phyloP scores from a whole-genome alignment of 768 basidiomycete genomes.

The Postia placenta region DNA sequence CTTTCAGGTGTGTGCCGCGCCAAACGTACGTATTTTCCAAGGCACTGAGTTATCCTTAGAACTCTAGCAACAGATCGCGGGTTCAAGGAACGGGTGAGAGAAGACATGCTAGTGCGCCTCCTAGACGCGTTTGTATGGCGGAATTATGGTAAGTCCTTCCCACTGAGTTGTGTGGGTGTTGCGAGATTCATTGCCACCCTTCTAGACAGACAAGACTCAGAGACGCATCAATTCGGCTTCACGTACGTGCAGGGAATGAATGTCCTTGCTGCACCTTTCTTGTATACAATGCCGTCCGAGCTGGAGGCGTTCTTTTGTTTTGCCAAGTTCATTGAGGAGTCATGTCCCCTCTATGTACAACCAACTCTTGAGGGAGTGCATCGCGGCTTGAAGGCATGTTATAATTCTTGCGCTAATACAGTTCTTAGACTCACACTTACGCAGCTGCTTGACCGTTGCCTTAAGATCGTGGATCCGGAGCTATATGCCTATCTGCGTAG shows the following conservation, averaged over 20 bases:
- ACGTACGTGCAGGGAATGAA: slow-evolving; percentile 99
- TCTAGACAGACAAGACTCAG: slow-evolving; percentile 71
- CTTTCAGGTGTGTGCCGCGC: slow-evolving; percentile 80
- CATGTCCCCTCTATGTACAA: slow-evolving; percentile 94
- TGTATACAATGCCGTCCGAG: slow-evolving; percentile 96
- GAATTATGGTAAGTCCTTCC: slow-evolving; percentile 58
- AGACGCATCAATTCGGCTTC: slow-evolving; percentile 76
- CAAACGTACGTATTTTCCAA: not conserved
- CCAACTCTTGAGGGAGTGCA: slow-evolving; percentile 96
- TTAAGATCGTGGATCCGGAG: slow-evolving; percentile 87
- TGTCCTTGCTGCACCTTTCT: slow-evolving; percentile 94
- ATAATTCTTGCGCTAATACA: not conserved
- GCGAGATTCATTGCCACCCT: not conserved
- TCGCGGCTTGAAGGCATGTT: slow-evolving; percentile 84
- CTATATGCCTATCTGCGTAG: slow-evolving; percentile 75
- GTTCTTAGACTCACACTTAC: not conserved
- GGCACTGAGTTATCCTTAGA: slow-evolving; percentile 29
- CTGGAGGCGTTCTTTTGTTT: slow-evolving; percentile 99
- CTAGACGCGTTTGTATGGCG: slow-evolving; percentile 98
- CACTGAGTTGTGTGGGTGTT: not conserved
- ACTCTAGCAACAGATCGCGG: slow-evolving; percentile 94
- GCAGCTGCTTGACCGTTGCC: slow-evolving; percentile 87
- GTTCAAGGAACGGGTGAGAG: slow-evolving; percentile 96
- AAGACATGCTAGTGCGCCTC: slow-evolving; percentile 95
- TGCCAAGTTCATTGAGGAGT: slow-evolving; percentile 90